Evolutionary conservation across 2,329 filamentous ascomycete genomes (phyloP).

Genomic region (Epicoccum sorghinum): DNA sequence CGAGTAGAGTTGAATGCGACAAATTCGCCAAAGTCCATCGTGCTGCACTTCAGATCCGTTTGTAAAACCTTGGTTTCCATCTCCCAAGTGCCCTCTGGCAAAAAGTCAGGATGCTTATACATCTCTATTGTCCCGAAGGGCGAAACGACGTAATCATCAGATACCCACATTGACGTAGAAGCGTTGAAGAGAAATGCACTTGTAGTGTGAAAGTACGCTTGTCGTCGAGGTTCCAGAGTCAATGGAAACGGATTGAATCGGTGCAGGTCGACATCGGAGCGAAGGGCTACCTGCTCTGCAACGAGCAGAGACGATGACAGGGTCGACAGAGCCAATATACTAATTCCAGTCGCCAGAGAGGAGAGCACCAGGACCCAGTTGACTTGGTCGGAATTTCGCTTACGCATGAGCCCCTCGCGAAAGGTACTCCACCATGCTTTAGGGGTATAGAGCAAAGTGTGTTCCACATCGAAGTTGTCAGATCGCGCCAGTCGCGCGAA

Average conservation of each 20-base stretch:
- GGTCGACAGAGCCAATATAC: neutral
- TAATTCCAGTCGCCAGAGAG: slow-evolving; percentile 1
- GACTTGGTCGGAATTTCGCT: neutral
- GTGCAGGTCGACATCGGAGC: neutral
- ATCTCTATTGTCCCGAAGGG: slow-evolving; percentile 1
- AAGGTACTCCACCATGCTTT: slow-evolving; percentile 7
- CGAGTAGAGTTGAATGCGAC: neutral
- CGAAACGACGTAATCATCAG: slow-evolving; percentile 6
- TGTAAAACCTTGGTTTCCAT: slow-evolving; percentile 10
- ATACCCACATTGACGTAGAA: slow-evolving; percentile 12
- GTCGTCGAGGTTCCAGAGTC: neutral
- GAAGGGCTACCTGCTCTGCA: neutral
- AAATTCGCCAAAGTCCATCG: neutral
- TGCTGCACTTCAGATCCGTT: slow-evolving; percentile 1
- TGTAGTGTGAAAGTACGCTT: neutral
- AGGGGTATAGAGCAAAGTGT: neutral
- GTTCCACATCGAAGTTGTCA: neutral
- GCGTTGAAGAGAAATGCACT: slow-evolving; percentile 12
- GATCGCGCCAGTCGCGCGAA: slow-evolving; percentile 16
- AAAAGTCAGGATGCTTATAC: neutral
- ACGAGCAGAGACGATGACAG: neutral
- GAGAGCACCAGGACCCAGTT: neutral
- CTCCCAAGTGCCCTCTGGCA: slow-evolving; percentile 4
- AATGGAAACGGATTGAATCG: neutral
- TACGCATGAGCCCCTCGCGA: neutral